These are phyloP conservation scores for Zostera marina DNA, from an alignment of 116 monocot species.

Conservation along the genomic window DNA sequence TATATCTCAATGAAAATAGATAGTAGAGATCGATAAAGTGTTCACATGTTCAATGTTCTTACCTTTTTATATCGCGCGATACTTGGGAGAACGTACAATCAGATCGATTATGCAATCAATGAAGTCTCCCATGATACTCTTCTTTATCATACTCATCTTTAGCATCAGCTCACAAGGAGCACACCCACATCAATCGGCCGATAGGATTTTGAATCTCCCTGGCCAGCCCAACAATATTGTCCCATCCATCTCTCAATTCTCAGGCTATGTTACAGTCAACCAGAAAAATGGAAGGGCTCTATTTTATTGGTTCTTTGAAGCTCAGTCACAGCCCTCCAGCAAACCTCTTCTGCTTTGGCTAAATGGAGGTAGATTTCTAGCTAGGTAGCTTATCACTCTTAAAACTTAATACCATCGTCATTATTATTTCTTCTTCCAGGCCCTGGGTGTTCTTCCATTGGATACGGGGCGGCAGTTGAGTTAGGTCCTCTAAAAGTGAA, in stretches of 20 bases:
- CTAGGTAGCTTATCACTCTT: no score
- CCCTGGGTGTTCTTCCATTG: constrained; percentile 85
- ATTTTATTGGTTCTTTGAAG: constrained; percentile 97
- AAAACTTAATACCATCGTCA: no score
- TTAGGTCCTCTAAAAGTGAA: constrained; percentile 12
- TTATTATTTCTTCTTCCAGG: constrained; percentile 19
- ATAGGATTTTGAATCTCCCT: constrained; percentile 49
- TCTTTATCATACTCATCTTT: not conserved
- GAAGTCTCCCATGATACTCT: not conserved
- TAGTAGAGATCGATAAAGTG: no score
- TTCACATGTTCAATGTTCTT: no score
- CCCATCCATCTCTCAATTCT: constrained; percentile 57
- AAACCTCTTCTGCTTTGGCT: constrained; percentile 85
- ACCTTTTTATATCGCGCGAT: no score
- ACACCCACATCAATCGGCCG: constrained; percentile 3
- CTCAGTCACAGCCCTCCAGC: constrained; percentile 30
- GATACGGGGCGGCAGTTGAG: constrained; percentile 77
- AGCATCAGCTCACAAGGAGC: not conserved
- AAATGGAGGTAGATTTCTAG: constrained; percentile 61
- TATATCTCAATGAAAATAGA: no score
- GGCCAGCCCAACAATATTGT: constrained; percentile 39
- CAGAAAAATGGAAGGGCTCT: constrained; percentile 50
- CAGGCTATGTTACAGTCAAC: constrained; percentile 69
- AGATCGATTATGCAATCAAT: no score
- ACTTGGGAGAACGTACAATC: no score